Conservation (phyloP, 495 filamentous ascomycete genomes). For the Penicillium manginii region DNA sequence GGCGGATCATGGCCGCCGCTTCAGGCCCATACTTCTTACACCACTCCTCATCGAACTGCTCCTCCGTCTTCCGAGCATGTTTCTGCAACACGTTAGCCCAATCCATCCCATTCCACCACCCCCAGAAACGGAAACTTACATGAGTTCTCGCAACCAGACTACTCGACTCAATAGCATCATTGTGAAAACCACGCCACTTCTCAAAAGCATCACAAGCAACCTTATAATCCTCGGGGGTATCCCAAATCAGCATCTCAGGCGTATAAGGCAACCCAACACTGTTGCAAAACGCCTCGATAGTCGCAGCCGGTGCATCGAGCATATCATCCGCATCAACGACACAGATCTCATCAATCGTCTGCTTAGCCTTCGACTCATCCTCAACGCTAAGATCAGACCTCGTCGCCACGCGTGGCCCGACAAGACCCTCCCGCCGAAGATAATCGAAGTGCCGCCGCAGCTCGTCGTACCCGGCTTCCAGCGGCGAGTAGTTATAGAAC, state of each 20-base stretch:
- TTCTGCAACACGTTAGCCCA: constrained; percentile 37
- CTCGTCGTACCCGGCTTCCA: constrained; percentile 89
- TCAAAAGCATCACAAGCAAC: constrained; percentile 73
- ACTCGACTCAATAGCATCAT: constrained; percentile 84
- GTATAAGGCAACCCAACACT: constrained; percentile 74
- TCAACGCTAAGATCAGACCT: constrained; percentile 31
- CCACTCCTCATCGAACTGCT: constrained; percentile 80
- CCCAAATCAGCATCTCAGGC: constrained; percentile 81
- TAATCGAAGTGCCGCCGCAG: constrained; percentile 85
- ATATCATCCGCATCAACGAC: constrained; percentile 96
- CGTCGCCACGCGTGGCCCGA: constrained; percentile 65
- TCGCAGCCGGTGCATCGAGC: constrained; percentile 74
- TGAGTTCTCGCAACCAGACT: constrained; percentile 70
- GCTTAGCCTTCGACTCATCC: constrained; percentile 12
- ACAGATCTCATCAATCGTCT: constrained; percentile 64
- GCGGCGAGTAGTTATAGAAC: constrained; percentile 82
- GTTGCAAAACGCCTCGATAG: constrained; percentile 76
- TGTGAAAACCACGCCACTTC: constrained; percentile 97
- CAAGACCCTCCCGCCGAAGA: constrained; percentile 59
- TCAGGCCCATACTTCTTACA: constrained; percentile 78
- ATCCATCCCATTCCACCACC: background rate
- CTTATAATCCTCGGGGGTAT: constrained; percentile 66
- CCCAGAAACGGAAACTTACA: constrained; percentile 56
- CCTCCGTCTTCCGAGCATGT: constrained; percentile 62
- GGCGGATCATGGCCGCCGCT: constrained; percentile 72